Percentiles rank a stretch among this genome's conserved stretches.
These are phyloP conservation scores for Acanthamoeba castellanii DNA, from an alignment of 208 protist genomes.

Conservation along the genomic window DNA sequence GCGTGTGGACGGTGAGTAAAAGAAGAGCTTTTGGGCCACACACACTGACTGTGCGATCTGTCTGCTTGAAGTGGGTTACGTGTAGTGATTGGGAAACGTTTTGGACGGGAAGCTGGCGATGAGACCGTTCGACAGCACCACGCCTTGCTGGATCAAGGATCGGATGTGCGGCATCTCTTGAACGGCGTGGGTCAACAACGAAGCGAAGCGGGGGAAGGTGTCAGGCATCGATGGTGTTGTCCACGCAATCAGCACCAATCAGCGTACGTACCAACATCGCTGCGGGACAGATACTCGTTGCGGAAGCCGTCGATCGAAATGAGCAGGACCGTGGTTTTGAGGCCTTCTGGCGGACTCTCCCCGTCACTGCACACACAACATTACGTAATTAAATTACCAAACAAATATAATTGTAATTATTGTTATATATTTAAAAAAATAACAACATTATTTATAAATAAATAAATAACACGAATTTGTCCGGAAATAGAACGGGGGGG, in stretches of 20 bases:
- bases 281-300: conserved; percentile 57
- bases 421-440: background rate
- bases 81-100: conserved; percentile 76
- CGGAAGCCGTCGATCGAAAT: conserved; percentile 74
- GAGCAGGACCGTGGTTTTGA: conserved; percentile 27
- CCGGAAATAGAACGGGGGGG: no score
- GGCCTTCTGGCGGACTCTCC: background rate
- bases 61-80: background rate
- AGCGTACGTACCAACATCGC: background rate
- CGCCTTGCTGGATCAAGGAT: conserved; percentile 4
- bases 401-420: background rate
- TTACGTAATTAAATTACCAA: background rate
- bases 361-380: background rate
- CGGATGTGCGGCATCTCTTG: conserved; percentile 26
- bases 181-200: background rate
- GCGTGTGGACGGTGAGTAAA: background rate
- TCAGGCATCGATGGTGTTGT: background rate
- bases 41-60: background rate
- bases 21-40: background rate
- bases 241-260: background rate
- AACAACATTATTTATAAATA: no score
- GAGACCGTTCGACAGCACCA: conserved; percentile 32
- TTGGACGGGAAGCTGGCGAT: conserved; percentile 65
- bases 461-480: no score
- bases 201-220: background rate